Base-by-base conservation (phyloP, 164 flowering plant species). In the Cinnamomum micranthum region DNA sequence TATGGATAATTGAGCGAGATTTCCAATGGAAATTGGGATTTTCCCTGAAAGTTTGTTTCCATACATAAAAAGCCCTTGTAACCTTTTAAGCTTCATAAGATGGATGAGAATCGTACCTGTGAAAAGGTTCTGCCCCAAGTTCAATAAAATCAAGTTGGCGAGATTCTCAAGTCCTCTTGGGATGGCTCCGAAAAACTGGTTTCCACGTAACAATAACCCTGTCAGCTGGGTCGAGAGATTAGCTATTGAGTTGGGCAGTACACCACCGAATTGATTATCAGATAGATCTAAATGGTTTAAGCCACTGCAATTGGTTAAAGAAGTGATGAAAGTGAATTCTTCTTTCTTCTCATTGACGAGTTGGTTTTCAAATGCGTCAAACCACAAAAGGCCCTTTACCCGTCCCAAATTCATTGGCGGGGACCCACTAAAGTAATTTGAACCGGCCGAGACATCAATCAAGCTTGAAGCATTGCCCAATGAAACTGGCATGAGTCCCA, bases 401-500 rank as follows among this genome's bases (percentile, higher is more conserved):
- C 5, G 14, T 70, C 63, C 72, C 6, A 70, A 0, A 70, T 51
- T 70, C 19, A 19, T 17, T 12, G 72, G 72, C 33, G 51, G 0
- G 0, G 72, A 15, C 71, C 81, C 80, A 0, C 25, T 64, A 22
- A 86, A 71, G 19, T n/a, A 31, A 22, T 86, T 88, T 72, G 1
- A 69, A 25, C 1, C 1, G 2, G 1, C 1, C 27, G 27, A 25
- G 27, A 4, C 0, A 24, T 0, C 1, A 1, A 24, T 1, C 25
- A 24, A 24, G 0, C 25, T 28, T 9, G 90, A 78, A 64, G 81
- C 75, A 55, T 87, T 88, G 72, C 69, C 77, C 74, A 88, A 74
- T 17, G 88, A 86, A 31, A 69, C 76, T 4, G 92, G 90, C 52
- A 88, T 77, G 5, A 25, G 19, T 4, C 92, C 92, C 1, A 86